A percentile compares a stretch with the other conserved stretches of the same genome.
These are phyloP conservation scores for Suhomyces kunorum DNA, from an alignment of 1,139 yeast genomes.

Conservation along the genomic window DNA sequence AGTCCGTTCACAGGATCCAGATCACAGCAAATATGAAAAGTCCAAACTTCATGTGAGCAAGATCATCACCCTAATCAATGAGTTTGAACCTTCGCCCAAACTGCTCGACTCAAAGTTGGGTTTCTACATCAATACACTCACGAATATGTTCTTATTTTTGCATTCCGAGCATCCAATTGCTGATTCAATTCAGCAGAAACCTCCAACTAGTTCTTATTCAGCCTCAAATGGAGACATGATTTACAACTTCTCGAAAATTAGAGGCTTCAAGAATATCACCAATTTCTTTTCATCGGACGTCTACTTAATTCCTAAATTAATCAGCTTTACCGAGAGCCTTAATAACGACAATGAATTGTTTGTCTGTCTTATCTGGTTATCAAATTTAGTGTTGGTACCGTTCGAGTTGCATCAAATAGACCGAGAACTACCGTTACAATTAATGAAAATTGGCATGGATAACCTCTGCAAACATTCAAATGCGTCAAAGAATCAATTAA, in stretches of 20 bases:
- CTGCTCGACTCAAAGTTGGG: constrained; percentile 47
- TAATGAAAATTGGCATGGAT: constrained; percentile 36
- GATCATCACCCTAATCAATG: constrained; percentile 25
- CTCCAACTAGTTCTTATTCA: background rate
- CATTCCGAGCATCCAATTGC: background rate
- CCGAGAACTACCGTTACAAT: constrained; percentile 29
- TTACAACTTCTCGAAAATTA: constrained; percentile 62
- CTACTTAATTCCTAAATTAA: constrained; percentile 42
- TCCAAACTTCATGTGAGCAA: constrained; percentile 12
- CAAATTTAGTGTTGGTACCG: constrained; percentile 69
- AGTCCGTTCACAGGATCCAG: constrained; percentile 4
- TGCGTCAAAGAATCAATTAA: constrained; percentile 31
- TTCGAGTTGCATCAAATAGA: constrained; percentile 55
- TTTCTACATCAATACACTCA: constrained; percentile 31
- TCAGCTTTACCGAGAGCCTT: constrained; percentile 22
- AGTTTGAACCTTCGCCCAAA: constrained; percentile 60
- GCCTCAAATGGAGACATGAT: constrained; percentile 33
- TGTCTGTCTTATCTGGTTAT: constrained; percentile 70
- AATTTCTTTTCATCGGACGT: constrained; percentile 64
- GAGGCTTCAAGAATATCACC: constrained; percentile 63
- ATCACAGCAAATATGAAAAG: constrained; percentile 13
- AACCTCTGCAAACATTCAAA: constrained; percentile 29
- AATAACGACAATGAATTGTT: constrained; percentile 57
- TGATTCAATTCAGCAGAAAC: background rate
- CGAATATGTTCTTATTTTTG: constrained; percentile 28